Percentiles rank a stretch among this genome's conserved stretches.
phyloP scores from a whole-genome alignment of 768 basidiomycete species.

The Suillus tomentosus region DNA sequence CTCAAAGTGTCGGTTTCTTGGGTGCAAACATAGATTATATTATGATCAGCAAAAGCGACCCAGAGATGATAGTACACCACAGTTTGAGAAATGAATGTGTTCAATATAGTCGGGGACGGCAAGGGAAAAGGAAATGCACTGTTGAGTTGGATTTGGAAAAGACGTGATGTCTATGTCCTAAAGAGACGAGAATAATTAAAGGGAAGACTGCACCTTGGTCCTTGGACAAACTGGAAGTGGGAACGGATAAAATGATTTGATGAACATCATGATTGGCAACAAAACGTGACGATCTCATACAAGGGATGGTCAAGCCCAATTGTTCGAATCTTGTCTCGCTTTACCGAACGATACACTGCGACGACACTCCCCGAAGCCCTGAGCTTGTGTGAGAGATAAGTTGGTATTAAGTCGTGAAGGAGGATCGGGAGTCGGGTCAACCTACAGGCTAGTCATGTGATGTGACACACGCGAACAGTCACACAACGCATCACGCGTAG shows the following conservation, averaged over 20 bases:
- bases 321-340: not conserved
- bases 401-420: not conserved
- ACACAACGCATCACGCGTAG: conserved; percentile 4
- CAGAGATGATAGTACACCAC: not conserved
- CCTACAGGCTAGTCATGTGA: not conserved
- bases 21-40: not conserved
- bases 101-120: not conserved
- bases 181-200: not conserved
- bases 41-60: not conserved
- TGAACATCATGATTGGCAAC: not conserved
- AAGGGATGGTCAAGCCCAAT: not conserved
- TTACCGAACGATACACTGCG: not conserved
- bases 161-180: not conserved
- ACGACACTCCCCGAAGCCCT: not conserved
- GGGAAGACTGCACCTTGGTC: not conserved
- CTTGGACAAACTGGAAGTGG: not conserved
- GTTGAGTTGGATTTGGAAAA: not conserved
- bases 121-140: not conserved
- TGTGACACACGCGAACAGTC: conserved; percentile 11
- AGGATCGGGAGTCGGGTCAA: no score
- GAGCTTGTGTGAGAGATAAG: not conserved
- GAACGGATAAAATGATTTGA: not conserved
- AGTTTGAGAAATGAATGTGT: not conserved
- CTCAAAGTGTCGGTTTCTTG: not conserved
- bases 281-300: not conserved